Conservation (phyloP, 345 rosid genomes). For the Citrus sp. region DNA sequence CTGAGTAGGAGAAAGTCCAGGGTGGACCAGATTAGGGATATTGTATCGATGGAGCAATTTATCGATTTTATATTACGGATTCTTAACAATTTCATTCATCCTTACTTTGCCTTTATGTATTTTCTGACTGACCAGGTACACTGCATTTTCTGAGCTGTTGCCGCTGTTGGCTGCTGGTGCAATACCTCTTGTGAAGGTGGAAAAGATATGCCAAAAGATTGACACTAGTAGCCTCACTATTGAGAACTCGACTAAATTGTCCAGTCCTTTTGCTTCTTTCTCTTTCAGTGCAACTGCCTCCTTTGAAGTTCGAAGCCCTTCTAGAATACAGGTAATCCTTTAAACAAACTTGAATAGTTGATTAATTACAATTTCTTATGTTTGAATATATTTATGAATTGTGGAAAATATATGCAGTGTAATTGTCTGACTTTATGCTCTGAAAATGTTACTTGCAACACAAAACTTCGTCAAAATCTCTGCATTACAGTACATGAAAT, state of each 20-base stretch:
- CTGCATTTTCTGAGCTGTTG: slow-evolving; percentile 88
- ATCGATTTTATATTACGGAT: background rate
- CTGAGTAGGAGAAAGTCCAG: background rate
- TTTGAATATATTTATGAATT: background rate
- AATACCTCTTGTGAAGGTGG: slow-evolving; percentile 70
- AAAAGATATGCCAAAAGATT: slow-evolving; percentile 62
- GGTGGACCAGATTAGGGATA: background rate
- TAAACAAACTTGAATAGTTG: background rate
- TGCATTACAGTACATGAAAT: background rate
- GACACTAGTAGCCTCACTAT: slow-evolving; percentile 50
- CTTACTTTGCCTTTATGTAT: background rate
- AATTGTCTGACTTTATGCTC: background rate
- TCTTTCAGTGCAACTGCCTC: slow-evolving; percentile 84
- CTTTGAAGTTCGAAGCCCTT: slow-evolving; percentile 76
- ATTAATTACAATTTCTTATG: background rate
- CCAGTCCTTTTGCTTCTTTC: slow-evolving; percentile 76
- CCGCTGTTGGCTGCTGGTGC: slow-evolving; percentile 81
- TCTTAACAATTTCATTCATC: background rate
- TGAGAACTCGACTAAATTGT: slow-evolving; percentile 62
- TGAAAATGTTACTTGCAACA: background rate
- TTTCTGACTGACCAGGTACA: slow-evolving; percentile 52
- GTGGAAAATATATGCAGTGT: background rate
- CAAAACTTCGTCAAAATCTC: background rate
- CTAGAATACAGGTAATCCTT: slow-evolving; percentile 73
- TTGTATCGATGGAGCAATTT: background rate